Evolutionary conservation across 2,329 filamentous ascomycete species (phyloP).

Genomic region (Chaetomiaceae sp.): DNA sequence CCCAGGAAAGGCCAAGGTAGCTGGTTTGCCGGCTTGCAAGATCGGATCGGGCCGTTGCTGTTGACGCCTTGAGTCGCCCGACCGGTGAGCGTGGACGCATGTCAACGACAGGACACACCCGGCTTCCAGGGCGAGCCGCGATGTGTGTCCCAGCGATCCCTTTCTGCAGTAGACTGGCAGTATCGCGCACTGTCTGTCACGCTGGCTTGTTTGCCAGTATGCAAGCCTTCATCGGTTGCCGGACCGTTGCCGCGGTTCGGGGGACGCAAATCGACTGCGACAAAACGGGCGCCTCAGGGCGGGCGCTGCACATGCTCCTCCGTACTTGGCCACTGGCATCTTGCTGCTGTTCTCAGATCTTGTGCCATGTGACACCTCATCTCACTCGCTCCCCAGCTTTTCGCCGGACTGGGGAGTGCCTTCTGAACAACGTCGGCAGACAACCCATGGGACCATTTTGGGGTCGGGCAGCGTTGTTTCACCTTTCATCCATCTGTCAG

Average conservation of each 20-base stretch:
- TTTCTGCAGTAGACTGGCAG: conserved; percentile 5
- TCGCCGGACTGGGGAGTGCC: conserved; percentile 27
- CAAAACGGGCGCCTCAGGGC: conserved; percentile 28
- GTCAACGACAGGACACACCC: background rate
- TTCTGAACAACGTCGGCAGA: conserved; percentile 18
- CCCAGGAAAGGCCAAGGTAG: background rate
- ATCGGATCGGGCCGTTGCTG: conserved; percentile 23
- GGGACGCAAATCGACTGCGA: conserved; percentile 17
- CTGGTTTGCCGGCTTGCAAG: background rate
- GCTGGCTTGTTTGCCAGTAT: conserved; percentile 14
- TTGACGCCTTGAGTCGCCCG: conserved; percentile 4
- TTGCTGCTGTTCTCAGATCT: conserved; percentile 43
- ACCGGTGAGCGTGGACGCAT: background rate
- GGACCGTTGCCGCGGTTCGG: conserved; percentile 19
- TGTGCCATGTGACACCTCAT: conserved; percentile 48
- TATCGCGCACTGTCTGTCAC: conserved; percentile 13
- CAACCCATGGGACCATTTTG: conserved; percentile 22
- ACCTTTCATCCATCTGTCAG: conserved; percentile 22
- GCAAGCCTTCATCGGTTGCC: conserved; percentile 17
- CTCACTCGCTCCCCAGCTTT: conserved; percentile 25
- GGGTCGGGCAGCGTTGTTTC: conserved; percentile 22
- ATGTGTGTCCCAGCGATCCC: conserved; percentile 3
- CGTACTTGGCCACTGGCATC: conserved; percentile 31
- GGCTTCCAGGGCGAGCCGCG: background rate
- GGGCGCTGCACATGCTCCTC: conserved; percentile 29